phyloP scores from a whole-genome alignment of 768 basidiomycete species.

The Calocybe gangraenosa region DNA sequence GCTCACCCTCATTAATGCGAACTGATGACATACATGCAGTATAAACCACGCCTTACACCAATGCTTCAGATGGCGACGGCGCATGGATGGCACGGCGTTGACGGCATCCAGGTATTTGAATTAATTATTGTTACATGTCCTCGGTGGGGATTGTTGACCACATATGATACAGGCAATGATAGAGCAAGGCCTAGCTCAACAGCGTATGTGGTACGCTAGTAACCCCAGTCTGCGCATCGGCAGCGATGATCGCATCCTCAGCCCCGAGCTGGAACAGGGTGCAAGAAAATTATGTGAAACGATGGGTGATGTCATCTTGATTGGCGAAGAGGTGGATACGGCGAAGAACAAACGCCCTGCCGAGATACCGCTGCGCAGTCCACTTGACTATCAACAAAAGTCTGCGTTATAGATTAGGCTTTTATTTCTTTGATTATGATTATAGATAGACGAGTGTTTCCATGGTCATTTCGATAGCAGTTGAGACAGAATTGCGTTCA shows the following conservation, averaged over 20 bases:
- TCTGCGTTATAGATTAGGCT: no score
- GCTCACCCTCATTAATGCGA: not conserved
- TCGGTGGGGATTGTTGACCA: not conserved
- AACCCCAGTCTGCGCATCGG: constrained; percentile 12
- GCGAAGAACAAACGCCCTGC: not conserved
- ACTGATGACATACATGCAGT: constrained; percentile 9
- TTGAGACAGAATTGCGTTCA: not conserved
- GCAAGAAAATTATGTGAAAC: constrained; percentile 15
- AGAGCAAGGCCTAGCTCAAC: constrained; percentile 34
- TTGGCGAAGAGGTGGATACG: constrained; percentile 13
- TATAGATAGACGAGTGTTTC: no score
- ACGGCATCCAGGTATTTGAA: constrained; percentile 22
- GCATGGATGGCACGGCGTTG: constrained; percentile 30
- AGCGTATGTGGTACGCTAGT: constrained; percentile 30
- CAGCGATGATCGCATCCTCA: constrained; percentile 14
- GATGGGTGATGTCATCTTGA: constrained; percentile 14
- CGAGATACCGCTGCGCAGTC: not conserved
- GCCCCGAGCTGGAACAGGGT: constrained; percentile 7
- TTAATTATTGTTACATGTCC: not conserved
- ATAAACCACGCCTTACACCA: constrained; percentile 28
- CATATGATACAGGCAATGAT: constrained; percentile 25
- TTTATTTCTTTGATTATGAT: no score
- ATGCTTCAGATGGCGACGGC: constrained; percentile 29
- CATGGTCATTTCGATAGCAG: no score
- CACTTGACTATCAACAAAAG: no score